Conservation (phyloP, 768 basidiomycete species). For the Artomyces pyxidatus region DNA sequence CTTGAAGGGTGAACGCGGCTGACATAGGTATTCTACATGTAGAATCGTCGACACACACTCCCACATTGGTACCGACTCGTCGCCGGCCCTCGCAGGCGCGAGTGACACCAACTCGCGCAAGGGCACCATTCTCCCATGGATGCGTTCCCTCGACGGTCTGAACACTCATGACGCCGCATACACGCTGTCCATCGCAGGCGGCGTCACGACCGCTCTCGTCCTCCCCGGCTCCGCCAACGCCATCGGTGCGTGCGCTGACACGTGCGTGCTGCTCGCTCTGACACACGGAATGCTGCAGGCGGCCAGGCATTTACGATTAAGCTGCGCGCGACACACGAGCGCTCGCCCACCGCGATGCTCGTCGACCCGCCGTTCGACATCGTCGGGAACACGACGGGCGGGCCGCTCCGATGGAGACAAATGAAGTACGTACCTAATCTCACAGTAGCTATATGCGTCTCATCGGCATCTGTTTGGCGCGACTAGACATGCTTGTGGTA, state of each 20-base stretch:
- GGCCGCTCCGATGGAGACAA: conserved; percentile 44
- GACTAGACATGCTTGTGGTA: conserved; percentile 53
- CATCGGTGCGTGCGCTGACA: conserved; percentile 37
- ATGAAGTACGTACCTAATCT: conserved; percentile 47
- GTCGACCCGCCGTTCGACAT: conserved; percentile 65
- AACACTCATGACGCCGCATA: conserved; percentile 78
- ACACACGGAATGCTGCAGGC: conserved; percentile 28
- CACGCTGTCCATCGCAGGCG: conserved; percentile 62
- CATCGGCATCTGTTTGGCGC: not conserved
- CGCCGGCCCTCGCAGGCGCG: conserved; percentile 22
- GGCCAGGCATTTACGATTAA: conserved; percentile 79
- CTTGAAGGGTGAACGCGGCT: too few species aligned
- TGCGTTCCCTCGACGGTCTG: conserved; percentile 68
- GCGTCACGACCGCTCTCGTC: conserved; percentile 69
- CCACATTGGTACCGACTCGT: conserved; percentile 33
- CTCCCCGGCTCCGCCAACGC: conserved; percentile 67
- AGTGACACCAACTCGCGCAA: conserved; percentile 37
- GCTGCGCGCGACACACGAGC: conserved; percentile 57
- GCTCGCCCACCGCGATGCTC: conserved; percentile 59
- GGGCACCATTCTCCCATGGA: conserved; percentile 51
- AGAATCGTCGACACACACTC: conserved; percentile 41
- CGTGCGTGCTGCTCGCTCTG: conserved; percentile 5
- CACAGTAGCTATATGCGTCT: not conserved
- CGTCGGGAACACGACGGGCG: conserved; percentile 28
- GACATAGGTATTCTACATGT: not conserved